A percentile compares a stretch with the other conserved stretches of the same genome.
Evolutionary conservation across 2,329 filamentous ascomycete species (phyloP).

Genomic region (Phialophora tarda): DNA sequence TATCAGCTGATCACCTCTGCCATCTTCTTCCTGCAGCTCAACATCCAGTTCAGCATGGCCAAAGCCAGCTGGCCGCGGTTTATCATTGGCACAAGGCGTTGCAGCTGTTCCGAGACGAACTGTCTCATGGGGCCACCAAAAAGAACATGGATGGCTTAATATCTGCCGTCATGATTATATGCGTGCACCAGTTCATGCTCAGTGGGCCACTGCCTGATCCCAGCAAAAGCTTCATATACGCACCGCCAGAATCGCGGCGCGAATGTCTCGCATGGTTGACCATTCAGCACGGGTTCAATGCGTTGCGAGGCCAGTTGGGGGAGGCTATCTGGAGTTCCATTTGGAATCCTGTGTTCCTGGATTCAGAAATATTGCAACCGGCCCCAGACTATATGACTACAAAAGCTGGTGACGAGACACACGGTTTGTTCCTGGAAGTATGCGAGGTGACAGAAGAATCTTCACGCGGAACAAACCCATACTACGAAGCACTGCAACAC

Average conservation of each 20-base stretch:
- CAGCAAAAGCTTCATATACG: slow-evolving; percentile 25
- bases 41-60: slow-evolving; percentile 41
- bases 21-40: slow-evolving; percentile 39
- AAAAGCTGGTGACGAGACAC: slow-evolving; percentile 13
- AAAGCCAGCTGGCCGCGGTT: slow-evolving; percentile 38
- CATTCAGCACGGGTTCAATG: slow-evolving; percentile 22
- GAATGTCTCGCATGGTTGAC: slow-evolving; percentile 23
- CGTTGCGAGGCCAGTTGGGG: slow-evolving; percentile 12
- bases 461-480: slow-evolving; percentile 22
- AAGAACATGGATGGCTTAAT: slow-evolving; percentile 49
- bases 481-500: slow-evolving; percentile 22
- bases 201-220: slow-evolving; percentile 9
- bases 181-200: slow-evolving; percentile 44
- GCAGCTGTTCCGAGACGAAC: slow-evolving; percentile 44
- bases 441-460: slow-evolving; percentile 16
- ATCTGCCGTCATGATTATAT: slow-evolving; percentile 48
- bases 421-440: slow-evolving; percentile 24
- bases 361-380: slow-evolving; percentile 14
- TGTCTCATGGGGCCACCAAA: slow-evolving; percentile 39
- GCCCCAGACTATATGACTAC: background rate
- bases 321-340: slow-evolving; percentile 19
- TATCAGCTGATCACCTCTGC: slow-evolving; percentile 44
- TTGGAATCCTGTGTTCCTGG: slow-evolving; percentile 27
- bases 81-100: slow-evolving; percentile 50
- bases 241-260: slow-evolving; percentile 8